phyloP scores from a whole-genome alignment of 1,139 yeast species.

The Scheffersomyces insectosa region DNA sequence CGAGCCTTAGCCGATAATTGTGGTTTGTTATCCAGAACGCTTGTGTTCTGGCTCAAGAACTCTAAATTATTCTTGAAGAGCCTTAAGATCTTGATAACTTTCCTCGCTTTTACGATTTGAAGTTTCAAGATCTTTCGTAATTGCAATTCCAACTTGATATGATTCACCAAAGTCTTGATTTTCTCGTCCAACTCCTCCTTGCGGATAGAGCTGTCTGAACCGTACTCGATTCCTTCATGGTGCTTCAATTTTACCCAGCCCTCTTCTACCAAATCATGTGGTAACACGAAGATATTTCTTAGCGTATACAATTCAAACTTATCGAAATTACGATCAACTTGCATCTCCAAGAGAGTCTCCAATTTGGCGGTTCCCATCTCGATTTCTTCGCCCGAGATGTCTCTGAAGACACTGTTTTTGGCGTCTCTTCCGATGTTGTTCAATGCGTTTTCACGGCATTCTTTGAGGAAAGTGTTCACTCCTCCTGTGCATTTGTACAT shows the following conservation, averaged over 20 bases:
- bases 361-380: constrained; percentile 76
- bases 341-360: constrained; percentile 73
- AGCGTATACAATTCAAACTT: constrained; percentile 81
- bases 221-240: constrained; percentile 56
- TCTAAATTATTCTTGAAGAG: constrained; percentile 31
- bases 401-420: constrained; percentile 19
- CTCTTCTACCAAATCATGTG: constrained; percentile 61
- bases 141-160: constrained; percentile 47
- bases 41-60: constrained; percentile 23
- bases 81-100: constrained; percentile 32
- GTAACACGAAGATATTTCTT: constrained; percentile 73
- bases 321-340: constrained; percentile 85
- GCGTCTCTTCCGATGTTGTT: constrained; percentile 9
- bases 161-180: constrained; percentile 37
- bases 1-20: constrained; percentile 24
- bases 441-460: constrained; percentile 22
- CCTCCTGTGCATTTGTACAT: constrained; percentile 83
- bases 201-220: constrained; percentile 9
- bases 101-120: constrained; percentile 40
- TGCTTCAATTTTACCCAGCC: constrained; percentile 73
- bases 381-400: constrained; percentile 46
- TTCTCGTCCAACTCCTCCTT: constrained; percentile 33
- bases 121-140: constrained; percentile 43
- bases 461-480: constrained; percentile 64
- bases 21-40: background rate